These are phyloP conservation scores for Aspergillus indologenus DNA, from an alignment of 495 filamentous ascomycete genomes.

Conservation along the genomic window DNA sequence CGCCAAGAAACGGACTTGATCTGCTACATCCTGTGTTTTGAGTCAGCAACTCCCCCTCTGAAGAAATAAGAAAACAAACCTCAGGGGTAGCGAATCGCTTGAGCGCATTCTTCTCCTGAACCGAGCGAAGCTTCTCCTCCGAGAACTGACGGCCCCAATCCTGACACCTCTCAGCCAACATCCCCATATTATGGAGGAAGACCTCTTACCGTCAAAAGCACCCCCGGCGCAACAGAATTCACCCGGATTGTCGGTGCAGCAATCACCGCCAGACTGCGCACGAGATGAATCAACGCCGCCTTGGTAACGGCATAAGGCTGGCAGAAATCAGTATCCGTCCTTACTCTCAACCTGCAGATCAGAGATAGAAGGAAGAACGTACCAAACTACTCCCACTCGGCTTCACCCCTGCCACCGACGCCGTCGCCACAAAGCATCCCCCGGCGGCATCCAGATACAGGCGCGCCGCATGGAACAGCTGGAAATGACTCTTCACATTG, in stretches of 20 bases:
- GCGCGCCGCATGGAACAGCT: conserved; percentile 4
- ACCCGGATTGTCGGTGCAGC: conserved; percentile 3
- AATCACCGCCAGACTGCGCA: conserved; percentile 4
- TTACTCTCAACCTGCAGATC: neutral
- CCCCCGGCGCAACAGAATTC: conserved; percentile 4
- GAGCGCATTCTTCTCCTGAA: conserved; percentile 4
- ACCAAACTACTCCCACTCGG: conserved; percentile 9
- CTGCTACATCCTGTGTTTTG: conserved; percentile 5
- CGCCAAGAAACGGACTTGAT: conserved; percentile 4
- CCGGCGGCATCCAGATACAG: neutral
- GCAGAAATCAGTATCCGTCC: neutral
- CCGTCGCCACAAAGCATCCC: conserved; percentile 5
- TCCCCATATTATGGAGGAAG: too few species aligned
- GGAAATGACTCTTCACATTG: conserved; percentile 10
- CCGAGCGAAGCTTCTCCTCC: neutral
- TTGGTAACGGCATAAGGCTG: conserved; percentile 6
- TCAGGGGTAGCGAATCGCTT: conserved; percentile 7
- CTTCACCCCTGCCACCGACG: conserved; percentile 7
- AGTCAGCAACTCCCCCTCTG: too few species aligned
- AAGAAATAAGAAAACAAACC: neutral
- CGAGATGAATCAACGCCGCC: conserved; percentile 4
- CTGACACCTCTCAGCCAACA: neutral
- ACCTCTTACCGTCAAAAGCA: neutral
- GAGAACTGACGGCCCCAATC: conserved; percentile 5
- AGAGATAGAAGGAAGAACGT: neutral